Percentiles rank a stretch among this genome's conserved stretches.
These are phyloP conservation scores for Mycothermus thermophilus DNA, from an alignment of 495 filamentous ascomycete genomes.

Conservation along the genomic window DNA sequence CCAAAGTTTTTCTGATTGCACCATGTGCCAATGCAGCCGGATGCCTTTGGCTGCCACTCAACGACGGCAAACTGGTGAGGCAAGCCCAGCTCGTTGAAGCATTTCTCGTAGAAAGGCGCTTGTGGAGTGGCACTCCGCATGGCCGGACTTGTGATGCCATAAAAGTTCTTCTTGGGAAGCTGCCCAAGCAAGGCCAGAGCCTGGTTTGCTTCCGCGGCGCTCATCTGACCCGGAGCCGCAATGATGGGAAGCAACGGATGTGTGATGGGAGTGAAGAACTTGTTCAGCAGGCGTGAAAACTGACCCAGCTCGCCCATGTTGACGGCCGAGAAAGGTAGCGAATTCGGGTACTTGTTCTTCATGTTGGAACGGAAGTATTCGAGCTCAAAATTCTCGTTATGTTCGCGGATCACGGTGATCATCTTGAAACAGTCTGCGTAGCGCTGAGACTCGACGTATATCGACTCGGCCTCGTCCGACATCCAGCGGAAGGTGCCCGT, in stretches of 20 bases:
- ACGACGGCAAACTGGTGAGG: slow-evolving; percentile 66
- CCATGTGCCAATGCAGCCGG: slow-evolving; percentile 45
- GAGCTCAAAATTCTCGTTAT: slow-evolving; percentile 73
- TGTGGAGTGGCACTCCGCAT: slow-evolving; percentile 49
- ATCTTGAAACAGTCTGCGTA: slow-evolving; percentile 81
- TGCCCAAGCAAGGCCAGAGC: slow-evolving; percentile 67
- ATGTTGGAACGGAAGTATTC: slow-evolving; percentile 77
- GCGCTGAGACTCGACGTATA: slow-evolving; percentile 53
- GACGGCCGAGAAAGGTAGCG: slow-evolving; percentile 61
- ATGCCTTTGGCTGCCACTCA: slow-evolving; percentile 50
- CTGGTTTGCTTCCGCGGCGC: slow-evolving; percentile 68
- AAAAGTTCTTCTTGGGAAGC: slow-evolving; percentile 63
- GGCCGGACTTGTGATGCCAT: slow-evolving; percentile 57
- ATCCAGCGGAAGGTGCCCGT: slow-evolving; percentile 73
- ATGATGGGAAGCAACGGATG: slow-evolving; percentile 74
- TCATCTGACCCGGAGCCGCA: slow-evolving; percentile 71
- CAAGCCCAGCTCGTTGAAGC: slow-evolving; percentile 75
- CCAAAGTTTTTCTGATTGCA: slow-evolving; percentile 59
- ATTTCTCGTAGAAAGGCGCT: slow-evolving; percentile 76
- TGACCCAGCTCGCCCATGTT: slow-evolving; percentile 80
- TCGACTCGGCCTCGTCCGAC: slow-evolving; percentile 48
- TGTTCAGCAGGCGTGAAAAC: slow-evolving; percentile 66
- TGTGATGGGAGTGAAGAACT: slow-evolving; percentile 73
- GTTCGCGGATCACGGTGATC: slow-evolving; percentile 64
- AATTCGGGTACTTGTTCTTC: slow-evolving; percentile 45